Evolutionary conservation across 2,329 filamentous ascomycete genomes (phyloP), one percentile per base, ranked within the genome.

Genomic region (Trichoderma koningiopsis): DNA sequence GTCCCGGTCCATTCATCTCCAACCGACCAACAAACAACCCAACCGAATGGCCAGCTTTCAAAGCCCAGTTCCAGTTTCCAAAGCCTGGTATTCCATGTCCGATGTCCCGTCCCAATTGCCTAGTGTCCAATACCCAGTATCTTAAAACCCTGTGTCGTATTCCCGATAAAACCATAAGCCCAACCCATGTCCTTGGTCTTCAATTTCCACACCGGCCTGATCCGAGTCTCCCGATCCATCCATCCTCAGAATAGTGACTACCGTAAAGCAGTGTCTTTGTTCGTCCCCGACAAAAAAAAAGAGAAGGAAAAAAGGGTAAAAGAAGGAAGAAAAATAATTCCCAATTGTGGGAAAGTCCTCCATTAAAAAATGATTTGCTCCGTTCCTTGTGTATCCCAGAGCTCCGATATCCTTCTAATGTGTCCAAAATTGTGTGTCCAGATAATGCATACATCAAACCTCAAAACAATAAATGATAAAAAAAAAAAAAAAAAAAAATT

Each of bases 311-410:
- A 40, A 16, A 5, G 6, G 29, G 31, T n/a, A 14, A 29, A 27
- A 40, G 27, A 40, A 27, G n/a, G 55, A 40, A 33, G 35, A 52
- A 33, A 49, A 13, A 37, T 10, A n/a, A 10, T 56, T 27, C 49
- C 62, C 14, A 6, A 24, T 7, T 49, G 37, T 57, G 27, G n/a
- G 22, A 40, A 27, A 65, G 6, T 37, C 35, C 33, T 19, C 16
- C 40, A 6, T 16, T 10, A 33, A 40, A 43, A 43, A 33, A 60
- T 43, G 57, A 47, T 2, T 37, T 19, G 65, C 63, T 57, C 63
- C 63, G 47, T 66, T 58, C 63, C 63, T 29, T 66, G 63, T 66
- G 43, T 66, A 66, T 66, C 63, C 63, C 35, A 66, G 40, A 49
- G 63, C 53, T 66, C 55, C 63, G 27, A 19, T 66, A 58, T 66